Percentiles rank a stretch among this genome's conserved stretches.
Evolutionary conservation across 2,329 filamentous ascomycete species (phyloP).

Genomic region (Dactylellina cionopaga): DNA sequence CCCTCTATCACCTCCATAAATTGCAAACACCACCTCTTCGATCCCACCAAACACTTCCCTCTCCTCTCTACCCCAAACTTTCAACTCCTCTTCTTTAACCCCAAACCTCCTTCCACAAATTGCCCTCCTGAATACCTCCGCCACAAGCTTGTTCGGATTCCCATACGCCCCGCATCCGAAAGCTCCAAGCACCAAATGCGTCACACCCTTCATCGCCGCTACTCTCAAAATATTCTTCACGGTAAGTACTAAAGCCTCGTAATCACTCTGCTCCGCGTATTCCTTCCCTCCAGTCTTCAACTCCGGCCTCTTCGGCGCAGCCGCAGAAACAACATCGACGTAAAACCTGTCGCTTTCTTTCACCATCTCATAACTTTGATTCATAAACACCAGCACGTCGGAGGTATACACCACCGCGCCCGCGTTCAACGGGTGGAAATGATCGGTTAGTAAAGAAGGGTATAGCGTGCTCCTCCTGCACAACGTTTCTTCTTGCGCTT

Average conservation of each 20-base stretch:
- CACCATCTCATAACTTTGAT: conserved; percentile 60
- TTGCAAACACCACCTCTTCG: conserved; percentile 69
- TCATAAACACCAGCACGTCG: conserved; percentile 70
- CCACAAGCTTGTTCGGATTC: conserved; percentile 70
- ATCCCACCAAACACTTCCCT: conserved; percentile 62
- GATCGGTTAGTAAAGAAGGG: conserved; percentile 69
- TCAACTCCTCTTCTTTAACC: conserved; percentile 45
- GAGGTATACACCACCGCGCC: conserved; percentile 66
- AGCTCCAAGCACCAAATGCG: conserved; percentile 69
- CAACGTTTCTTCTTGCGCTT: conserved; percentile 71
- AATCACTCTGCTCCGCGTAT: conserved; percentile 65
- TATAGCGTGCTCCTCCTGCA: conserved; percentile 71
- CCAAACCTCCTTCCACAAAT: conserved; percentile 58
- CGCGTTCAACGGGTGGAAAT: conserved; percentile 70
- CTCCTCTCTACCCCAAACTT: conserved; percentile 54
- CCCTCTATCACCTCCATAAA: conserved; percentile 64
- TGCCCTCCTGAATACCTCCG: conserved; percentile 66
- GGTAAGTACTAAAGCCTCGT: conserved; percentile 66
- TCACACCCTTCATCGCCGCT: conserved; percentile 63
- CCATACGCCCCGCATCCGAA: conserved; percentile 74
- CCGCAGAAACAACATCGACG: conserved; percentile 69
- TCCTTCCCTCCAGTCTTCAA: conserved; percentile 59
- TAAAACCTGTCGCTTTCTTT: conserved; percentile 67
- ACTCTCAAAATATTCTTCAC: conserved; percentile 70
- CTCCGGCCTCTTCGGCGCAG: conserved; percentile 70